Percentiles rank a stretch among this genome's conserved stretches.
Conservation (phyloP, 306 rosid genomes). For the Gastrolobium bilobum region DNA sequence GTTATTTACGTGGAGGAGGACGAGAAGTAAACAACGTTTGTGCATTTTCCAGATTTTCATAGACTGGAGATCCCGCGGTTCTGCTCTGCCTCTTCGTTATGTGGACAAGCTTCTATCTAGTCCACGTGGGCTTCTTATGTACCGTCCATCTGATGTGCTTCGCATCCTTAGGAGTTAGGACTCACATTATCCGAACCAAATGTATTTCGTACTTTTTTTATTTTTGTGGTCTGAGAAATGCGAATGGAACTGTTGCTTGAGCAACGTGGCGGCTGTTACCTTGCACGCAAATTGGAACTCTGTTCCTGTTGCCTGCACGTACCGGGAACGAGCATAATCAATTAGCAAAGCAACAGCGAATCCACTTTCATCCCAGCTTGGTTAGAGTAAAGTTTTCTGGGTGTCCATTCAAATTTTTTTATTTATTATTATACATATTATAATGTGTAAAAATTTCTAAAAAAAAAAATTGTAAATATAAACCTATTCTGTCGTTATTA, state of each 20-base stretch:
- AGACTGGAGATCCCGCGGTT: neutral
- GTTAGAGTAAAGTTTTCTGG: neutral
- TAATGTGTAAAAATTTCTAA: neutral
- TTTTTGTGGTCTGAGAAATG: conserved; percentile 53
- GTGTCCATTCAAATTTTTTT: neutral
- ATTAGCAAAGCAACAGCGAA: neutral
- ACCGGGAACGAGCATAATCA: conserved; percentile 46
- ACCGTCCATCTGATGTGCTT: conserved; percentile 52
- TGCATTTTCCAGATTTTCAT: conserved; percentile 44
- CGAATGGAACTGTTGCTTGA: conserved; percentile 46
- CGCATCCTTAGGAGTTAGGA: conserved; percentile 15
- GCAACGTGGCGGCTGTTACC: conserved; percentile 61
- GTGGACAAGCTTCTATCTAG: conserved; percentile 42
- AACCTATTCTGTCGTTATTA: no score
- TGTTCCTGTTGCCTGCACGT: conserved; percentile 53
- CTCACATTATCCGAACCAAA: conserved; percentile 60
- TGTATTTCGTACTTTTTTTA: conserved; percentile 25
- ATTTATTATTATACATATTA: neutral
- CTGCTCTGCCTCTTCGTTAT: conserved; percentile 23
- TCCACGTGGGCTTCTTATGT: conserved; percentile 53
- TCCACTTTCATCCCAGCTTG: neutral
- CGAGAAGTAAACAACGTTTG: conserved; percentile 21
- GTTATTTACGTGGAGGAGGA: conserved; percentile 76
- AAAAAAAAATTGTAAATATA: neutral
- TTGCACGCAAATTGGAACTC: conserved; percentile 61